These are phyloP conservation scores for Adenanthera pavonina DNA, from an alignment of 306 rosid genomes.

Conservation along the genomic window DNA sequence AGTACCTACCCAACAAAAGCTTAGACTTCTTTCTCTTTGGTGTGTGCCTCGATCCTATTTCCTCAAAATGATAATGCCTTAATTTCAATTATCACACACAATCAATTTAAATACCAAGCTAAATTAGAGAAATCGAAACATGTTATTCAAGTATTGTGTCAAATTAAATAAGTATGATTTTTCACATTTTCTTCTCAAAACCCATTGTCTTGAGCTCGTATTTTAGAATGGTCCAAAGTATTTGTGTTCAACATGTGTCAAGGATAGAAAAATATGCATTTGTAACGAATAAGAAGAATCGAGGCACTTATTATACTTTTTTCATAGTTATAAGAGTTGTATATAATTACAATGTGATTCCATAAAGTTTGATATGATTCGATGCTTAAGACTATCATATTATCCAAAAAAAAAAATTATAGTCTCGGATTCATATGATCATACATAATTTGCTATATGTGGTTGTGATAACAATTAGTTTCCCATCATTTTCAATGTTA, in stretches of 20 bases:
- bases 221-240: not conserved
- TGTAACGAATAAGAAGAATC: no score
- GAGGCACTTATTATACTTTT: no score
- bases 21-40: not conserved
- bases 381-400: no score
- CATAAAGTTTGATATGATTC: no score
- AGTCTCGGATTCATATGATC: not conserved
- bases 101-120: not conserved
- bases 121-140: not conserved
- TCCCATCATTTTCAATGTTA: not conserved
- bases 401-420: no score
- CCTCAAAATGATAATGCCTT: not conserved
- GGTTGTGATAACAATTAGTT: not conserved
- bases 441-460: not conserved
- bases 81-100: not conserved
- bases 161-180: not conserved
- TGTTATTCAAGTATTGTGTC: not conserved
- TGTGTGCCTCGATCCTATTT: not conserved
- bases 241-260: not conserved
- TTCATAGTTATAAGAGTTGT: no score
- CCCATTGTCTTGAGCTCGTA: not conserved
- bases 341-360: no score
- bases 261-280: not conserved
- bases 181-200: not conserved
- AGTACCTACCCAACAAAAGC: not conserved